These are phyloP conservation scores for Mycotypha africana DNA, from an alignment of 371 early-diverging fungal genomes.

Conservation along the genomic window DNA sequence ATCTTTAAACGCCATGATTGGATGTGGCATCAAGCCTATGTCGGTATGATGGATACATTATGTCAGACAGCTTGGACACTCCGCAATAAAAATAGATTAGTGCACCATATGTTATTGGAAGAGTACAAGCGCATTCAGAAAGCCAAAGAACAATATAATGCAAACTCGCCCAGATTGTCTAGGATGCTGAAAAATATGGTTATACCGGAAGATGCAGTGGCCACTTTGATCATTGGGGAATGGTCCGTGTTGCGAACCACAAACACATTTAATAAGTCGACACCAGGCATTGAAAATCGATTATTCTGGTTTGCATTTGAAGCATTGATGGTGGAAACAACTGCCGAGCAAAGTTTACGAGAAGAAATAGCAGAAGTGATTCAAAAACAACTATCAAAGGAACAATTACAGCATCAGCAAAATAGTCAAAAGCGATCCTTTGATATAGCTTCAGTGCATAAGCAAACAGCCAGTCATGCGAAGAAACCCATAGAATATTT, in stretches of 20 bases:
- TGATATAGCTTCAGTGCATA: slow-evolving; percentile 25
- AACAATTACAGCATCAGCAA: not conserved
- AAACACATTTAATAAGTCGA: slow-evolving; percentile 35
- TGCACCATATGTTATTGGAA: slow-evolving; percentile 22
- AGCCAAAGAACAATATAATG: slow-evolving; percentile 10
- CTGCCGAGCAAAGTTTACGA: slow-evolving; percentile 38
- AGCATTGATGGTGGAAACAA: slow-evolving; percentile 49
- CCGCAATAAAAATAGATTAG: slow-evolving; percentile 14
- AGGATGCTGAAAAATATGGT: slow-evolving; percentile 34
- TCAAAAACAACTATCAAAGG: slow-evolving; percentile 9
- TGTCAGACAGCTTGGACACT: slow-evolving; percentile 27
- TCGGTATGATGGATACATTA: slow-evolving; percentile 27
- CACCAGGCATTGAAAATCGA: slow-evolving; percentile 41
- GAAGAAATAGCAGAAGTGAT: slow-evolving; percentile 28
- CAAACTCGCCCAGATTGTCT: slow-evolving; percentile 9
- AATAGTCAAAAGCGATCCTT: not conserved
- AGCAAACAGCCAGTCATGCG: not conserved
- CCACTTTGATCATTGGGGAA: slow-evolving; percentile 48
- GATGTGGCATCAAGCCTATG: slow-evolving; percentile 34
- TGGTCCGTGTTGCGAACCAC: slow-evolving; percentile 50
- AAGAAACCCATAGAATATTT: slow-evolving; percentile 19
- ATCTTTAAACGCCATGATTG: slow-evolving; percentile 30
- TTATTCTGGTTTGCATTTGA: slow-evolving; percentile 58
- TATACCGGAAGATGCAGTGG: slow-evolving; percentile 24
- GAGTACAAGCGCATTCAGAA: slow-evolving; percentile 22